Conservation (phyloP, 768 basidiomycete species). For the Lactifluus hygrophoroides region DNA sequence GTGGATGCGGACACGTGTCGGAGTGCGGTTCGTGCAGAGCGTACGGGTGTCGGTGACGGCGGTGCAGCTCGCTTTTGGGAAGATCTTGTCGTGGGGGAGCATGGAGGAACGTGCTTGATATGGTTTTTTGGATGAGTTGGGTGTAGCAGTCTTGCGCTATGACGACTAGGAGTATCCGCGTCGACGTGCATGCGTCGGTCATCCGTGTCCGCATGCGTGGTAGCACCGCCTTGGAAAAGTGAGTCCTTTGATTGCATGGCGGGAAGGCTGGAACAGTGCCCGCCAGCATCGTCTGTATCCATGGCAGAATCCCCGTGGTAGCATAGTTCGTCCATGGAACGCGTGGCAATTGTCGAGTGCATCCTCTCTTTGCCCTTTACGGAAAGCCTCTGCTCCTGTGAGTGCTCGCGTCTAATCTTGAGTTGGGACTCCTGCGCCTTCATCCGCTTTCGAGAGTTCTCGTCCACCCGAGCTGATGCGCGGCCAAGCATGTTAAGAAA, state of each 20-base stretch:
- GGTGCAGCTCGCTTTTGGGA: background rate
- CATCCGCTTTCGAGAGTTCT: slow-evolving; percentile 16
- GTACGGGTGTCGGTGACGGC: background rate
- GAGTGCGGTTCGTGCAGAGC: background rate
- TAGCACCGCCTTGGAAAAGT: background rate
- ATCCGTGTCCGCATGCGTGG: background rate
- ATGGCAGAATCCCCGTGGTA: background rate
- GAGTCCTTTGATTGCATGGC: background rate
- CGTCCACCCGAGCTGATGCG: slow-evolving; percentile 12
- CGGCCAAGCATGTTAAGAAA: slow-evolving; percentile 14
- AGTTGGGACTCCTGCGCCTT: background rate
- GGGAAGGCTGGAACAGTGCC: slow-evolving; percentile 8
- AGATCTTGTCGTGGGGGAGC: background rate
- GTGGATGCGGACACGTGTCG: background rate
- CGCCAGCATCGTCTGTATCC: background rate
- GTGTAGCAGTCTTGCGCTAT: background rate
- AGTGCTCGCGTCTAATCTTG: background rate
- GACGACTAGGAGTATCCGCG: background rate
- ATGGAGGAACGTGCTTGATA: background rate
- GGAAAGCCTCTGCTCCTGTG: background rate
- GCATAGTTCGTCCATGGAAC: background rate
- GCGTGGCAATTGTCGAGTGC: background rate
- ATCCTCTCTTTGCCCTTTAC: slow-evolving; percentile 2
- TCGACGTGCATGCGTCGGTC: background rate
- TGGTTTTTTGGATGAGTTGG: background rate